Base-by-base conservation (phyloP, 2,329 filamentous ascomycete genomes). In the Penicillium crustosum region DNA sequence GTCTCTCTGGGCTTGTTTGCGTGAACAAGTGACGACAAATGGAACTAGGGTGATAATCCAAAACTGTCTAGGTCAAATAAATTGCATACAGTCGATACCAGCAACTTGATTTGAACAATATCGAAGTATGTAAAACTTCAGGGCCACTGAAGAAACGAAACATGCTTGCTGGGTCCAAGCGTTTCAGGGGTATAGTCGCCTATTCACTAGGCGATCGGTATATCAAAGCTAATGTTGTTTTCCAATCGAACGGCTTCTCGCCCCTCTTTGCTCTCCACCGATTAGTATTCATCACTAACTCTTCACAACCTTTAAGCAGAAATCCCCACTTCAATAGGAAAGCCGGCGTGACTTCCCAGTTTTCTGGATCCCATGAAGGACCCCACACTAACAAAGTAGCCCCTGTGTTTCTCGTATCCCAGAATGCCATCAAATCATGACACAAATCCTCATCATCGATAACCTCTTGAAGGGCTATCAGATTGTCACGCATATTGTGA, bases 391-490 rank as follows among this genome's bases (percentile, higher is more conserved):
- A 36, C 25, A 68, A 49, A 2, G 42, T 63, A 3, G 62, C 62
- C 13, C 50, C 49, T 0, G 50, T 60, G 51, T 61, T 63, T 13
- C 52, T 47, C 3, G 63, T 62, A 52, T 67, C 65, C 63, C 63
- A 66, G 45, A 66, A 66, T 0, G 55, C 71, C 38, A 71, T 64
- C 9, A 77, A 55, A 43, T 77, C 76, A 36, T 64, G 53, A 57
- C 75, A 77, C 5, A 78, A 67, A 17, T 75, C 72, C 25, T 77
- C 74, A 23, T 75, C 68, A 59, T 79, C 72, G 39, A 78, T 53
- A 3, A 51, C 7, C 27, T 61, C 61, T 4, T 53, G 50, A n/a
- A 62, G 59, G 6, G 50, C 57, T 39, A 78, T 78, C 45, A 78
- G 56, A 48, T 69, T 72, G 49, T 78, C 73, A n/a, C 77, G 63